These are phyloP conservation scores for Erodium moschatum DNA, from an alignment of 441 rosid species.

Conservation along the genomic window DNA sequence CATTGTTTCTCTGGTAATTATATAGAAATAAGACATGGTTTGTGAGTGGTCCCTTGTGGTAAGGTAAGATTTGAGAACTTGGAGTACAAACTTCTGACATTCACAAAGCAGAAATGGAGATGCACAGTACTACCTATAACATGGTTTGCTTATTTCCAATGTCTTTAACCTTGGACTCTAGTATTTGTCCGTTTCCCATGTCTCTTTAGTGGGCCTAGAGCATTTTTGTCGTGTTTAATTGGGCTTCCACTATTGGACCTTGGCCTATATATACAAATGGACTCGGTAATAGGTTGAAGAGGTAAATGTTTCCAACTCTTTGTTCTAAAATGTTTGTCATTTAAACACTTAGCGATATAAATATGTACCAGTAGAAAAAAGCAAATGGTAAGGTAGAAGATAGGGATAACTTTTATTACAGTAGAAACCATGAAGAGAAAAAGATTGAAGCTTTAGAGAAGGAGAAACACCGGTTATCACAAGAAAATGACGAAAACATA, in stretches of 20 bases:
- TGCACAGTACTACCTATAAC: neutral
- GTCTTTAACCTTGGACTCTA: neutral
- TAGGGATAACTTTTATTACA: neutral
- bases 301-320: too few species aligned
- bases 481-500: slow-evolving; percentile 33
- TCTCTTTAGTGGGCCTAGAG: neutral
- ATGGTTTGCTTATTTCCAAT: neutral
- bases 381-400: neutral
- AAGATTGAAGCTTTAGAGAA: slow-evolving; percentile 41
- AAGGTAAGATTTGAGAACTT: too few species aligned
- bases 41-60: too few species aligned
- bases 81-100: neutral
- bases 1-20: too few species aligned
- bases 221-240: slow-evolving; percentile 13
- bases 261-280: neutral
- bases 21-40: too few species aligned
- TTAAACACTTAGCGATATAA: too few species aligned
- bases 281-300: neutral
- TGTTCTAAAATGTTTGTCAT: too few species aligned
- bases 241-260: neutral
- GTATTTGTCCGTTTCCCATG: too few species aligned
- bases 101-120: neutral
- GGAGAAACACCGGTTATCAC: slow-evolving; percentile 35
- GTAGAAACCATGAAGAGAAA: slow-evolving; percentile 17
- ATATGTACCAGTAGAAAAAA: neutral